Percentiles rank a stretch among this genome's conserved stretches.
Conservation (phyloP, 75 land plant species). For the Azolla pinnata region DNA sequence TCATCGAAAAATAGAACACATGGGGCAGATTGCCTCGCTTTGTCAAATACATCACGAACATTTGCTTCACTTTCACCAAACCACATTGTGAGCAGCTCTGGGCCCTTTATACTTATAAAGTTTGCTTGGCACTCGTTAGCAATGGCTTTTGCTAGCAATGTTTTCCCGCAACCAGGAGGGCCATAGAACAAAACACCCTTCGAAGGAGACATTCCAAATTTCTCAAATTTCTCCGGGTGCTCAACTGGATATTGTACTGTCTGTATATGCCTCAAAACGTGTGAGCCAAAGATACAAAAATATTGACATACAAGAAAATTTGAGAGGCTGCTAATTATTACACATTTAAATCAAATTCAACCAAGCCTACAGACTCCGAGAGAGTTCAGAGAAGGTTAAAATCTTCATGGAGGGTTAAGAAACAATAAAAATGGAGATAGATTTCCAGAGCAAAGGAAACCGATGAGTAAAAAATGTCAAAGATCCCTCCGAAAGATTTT, state of each 20-base stretch:
- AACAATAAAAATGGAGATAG: no score
- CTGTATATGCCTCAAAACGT: slow-evolving; percentile 4
- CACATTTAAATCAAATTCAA: no score
- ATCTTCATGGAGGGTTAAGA: no score
- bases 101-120: slow-evolving; percentile 58
- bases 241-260: slow-evolving; percentile 31
- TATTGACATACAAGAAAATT: no score
- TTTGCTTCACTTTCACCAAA: slow-evolving; percentile 66
- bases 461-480: no score
- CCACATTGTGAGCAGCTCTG: slow-evolving; percentile 60
- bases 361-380: no score
- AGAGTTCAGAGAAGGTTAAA: no score
- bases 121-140: slow-evolving; percentile 59
- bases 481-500: no score
- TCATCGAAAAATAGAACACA: slow-evolving; percentile 33
- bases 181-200: slow-evolving; percentile 36
- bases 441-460: no score
- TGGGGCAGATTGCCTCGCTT: slow-evolving; percentile 43
- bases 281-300: no score
- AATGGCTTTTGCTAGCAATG: slow-evolving; percentile 51
- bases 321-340: no score
- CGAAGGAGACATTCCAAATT: slow-evolving; percentile 31
- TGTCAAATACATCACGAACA: slow-evolving; percentile 54
- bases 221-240: slow-evolving; percentile 30
- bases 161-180: slow-evolving; percentile 61